Percentiles rank a stretch among this genome's conserved stretches.
Conservation (phyloP, 2,329 filamentous ascomycete genomes). For the Botrytis hyacinthi region DNA sequence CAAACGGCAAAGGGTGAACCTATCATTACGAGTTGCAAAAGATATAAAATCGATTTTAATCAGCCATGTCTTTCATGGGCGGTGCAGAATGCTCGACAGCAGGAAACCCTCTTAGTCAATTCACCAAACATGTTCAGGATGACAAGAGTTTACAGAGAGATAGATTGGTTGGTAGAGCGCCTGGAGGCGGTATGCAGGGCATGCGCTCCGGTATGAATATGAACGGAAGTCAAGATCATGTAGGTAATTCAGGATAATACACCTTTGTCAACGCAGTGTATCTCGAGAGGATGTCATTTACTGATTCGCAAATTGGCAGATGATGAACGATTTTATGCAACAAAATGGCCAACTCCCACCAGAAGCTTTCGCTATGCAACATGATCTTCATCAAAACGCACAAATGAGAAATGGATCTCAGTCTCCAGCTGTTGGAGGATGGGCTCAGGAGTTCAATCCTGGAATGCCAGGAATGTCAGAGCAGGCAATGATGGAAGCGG, state of each 20-base stretch:
- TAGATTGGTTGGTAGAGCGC: conserved; percentile 73
- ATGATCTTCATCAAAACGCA: conserved; percentile 34
- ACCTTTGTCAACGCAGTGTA: not conserved
- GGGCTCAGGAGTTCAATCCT: conserved; percentile 64
- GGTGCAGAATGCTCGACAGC: conserved; percentile 96
- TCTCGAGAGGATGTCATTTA: not conserved
- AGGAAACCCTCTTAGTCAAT: conserved; percentile 93
- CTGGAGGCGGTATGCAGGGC: conserved; percentile 68
- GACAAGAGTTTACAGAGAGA: conserved; percentile 94
- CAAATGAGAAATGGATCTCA: conserved; percentile 32
- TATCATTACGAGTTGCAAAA: not conserved
- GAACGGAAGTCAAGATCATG: conserved; percentile 66
- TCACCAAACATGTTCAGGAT: conserved; percentile 94
- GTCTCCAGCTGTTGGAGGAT: conserved; percentile 48
- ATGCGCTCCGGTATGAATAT: conserved; percentile 60
- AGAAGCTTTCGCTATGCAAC: conserved; percentile 39
- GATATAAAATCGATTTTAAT: not conserved
- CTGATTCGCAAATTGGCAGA: conserved; percentile 50
- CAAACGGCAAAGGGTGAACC: not conserved
- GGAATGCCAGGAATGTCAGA: conserved; percentile 48
- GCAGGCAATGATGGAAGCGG: conserved; percentile 69
- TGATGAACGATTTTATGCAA: conserved; percentile 92
- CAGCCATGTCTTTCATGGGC: conserved; percentile 85
- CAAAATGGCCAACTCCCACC: conserved; percentile 62
- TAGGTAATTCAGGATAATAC: conserved; percentile 35